A percentile compares a stretch with the other conserved stretches of the same genome.
phyloP scores from a whole-genome alignment of 73 alveolate species.

The Tetrahymena borealis region DNA sequence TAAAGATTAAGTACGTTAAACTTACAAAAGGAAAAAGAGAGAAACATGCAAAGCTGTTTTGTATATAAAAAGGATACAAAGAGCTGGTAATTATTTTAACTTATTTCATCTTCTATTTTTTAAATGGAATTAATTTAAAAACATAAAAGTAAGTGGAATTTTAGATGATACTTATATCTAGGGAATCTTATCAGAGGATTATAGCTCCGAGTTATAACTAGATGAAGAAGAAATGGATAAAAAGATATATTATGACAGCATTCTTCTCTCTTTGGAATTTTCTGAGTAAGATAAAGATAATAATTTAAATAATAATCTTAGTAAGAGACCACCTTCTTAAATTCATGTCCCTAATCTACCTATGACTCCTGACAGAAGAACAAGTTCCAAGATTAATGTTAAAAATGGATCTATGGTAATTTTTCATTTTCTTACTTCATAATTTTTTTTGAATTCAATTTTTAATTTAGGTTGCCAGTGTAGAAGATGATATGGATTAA shows the following conservation, averaged over 20 bases:
- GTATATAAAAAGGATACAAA: background rate
- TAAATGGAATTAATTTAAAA: background rate
- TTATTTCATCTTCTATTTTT: background rate
- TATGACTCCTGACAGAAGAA: background rate
- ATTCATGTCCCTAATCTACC: background rate
- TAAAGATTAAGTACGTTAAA: background rate
- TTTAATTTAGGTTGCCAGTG: background rate
- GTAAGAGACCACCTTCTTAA: background rate
- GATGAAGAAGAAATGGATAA: background rate
- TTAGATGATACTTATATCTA: background rate
- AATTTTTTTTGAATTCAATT: too few relatives aligned
- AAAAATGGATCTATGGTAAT: background rate
- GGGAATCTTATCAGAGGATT: background rate
- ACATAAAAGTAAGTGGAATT: background rate
- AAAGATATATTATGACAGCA: background rate
- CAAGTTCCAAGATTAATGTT: background rate
- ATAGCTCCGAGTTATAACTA: background rate
- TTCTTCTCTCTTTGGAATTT: background rate
- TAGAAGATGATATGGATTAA: background rate
- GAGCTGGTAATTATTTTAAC: background rate
- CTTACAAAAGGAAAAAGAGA: background rate
- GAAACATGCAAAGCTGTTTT: background rate
- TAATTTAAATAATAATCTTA: background rate
- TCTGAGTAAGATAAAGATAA: background rate
- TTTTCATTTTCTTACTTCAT: too few relatives aligned